Conservation (phyloP, 2,329 filamentous ascomycete species). For the Colletotrichum liriopes region DNA sequence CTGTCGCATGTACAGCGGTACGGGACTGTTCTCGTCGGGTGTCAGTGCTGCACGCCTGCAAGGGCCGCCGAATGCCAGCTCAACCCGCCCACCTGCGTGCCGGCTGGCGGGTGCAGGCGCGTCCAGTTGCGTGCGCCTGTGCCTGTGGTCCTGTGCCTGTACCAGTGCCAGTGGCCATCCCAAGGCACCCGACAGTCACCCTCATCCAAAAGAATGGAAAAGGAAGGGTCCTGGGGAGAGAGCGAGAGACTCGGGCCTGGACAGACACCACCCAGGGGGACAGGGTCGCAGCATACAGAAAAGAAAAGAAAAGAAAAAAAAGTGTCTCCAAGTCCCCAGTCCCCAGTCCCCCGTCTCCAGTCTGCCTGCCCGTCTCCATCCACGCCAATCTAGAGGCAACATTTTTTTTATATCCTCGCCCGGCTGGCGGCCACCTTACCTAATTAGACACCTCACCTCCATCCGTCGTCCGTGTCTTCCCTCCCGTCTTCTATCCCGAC, state of each 20-base stretch:
- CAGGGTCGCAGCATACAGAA: background rate
- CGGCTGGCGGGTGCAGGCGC: background rate
- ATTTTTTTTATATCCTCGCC: constrained; percentile 17
- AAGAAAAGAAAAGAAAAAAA: background rate
- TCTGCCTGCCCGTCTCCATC: constrained; percentile 4
- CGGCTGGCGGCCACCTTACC: constrained; percentile 22
- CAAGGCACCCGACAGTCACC: constrained; percentile 16
- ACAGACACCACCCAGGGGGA: background rate
- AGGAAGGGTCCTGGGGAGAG: background rate
- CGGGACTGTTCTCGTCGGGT: constrained; percentile 20
- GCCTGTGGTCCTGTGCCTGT: background rate
- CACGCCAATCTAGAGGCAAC: constrained; percentile 31
- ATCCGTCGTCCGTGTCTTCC: constrained; percentile 5
- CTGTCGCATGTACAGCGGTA: too few relatives aligned
- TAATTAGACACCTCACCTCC: constrained; percentile 39
- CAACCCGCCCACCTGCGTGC: background rate
- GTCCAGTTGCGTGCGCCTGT: background rate
- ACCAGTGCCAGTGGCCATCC: constrained; percentile 1
- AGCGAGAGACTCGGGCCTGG: background rate
- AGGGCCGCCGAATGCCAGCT: constrained; percentile 29
- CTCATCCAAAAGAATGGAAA: background rate
- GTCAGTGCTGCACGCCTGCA: constrained; percentile 21
- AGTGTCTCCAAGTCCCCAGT: constrained; percentile 6
- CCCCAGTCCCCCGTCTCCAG: background rate
- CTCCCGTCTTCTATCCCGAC: background rate